These are phyloP conservation scores for Rhizoclosmatium globosum DNA, from an alignment of 192 early-diverging fungal genomes.

Conservation along the genomic window DNA sequence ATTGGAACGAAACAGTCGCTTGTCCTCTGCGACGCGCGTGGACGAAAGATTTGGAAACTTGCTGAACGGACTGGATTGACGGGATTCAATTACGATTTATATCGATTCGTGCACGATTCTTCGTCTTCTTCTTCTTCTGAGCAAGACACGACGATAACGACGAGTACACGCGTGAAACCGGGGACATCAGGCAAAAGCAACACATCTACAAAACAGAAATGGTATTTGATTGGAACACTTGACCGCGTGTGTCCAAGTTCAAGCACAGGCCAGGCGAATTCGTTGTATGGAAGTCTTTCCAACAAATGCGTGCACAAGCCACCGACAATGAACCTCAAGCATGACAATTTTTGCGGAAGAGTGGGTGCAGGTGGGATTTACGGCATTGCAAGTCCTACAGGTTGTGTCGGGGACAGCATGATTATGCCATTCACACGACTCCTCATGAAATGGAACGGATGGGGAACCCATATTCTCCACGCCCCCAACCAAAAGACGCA, in stretches of 20 bases:
- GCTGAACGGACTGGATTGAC: conserved; percentile 22
- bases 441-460: conserved; percentile 16
- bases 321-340: not conserved
- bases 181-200: not conserved
- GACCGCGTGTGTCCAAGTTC: conserved; percentile 2
- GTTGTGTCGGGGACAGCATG: conserved; percentile 18
- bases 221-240: conserved; percentile 24
- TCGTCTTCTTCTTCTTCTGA: not conserved
- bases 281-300: conserved; percentile 3
- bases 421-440: conserved; percentile 10
- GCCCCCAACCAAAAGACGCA: not conserved
- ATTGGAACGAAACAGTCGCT: conserved; percentile 16
- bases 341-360: conserved; percentile 19
- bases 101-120: not conserved
- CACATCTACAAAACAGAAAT: not conserved
- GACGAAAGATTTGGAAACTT: conserved; percentile 19
- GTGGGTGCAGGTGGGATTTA: conserved; percentile 15
- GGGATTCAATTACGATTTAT: conserved; percentile 28
- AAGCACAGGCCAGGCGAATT: conserved; percentile 17
- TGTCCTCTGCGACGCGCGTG: conserved; percentile 4
- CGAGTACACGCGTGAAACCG: not conserved
- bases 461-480: conserved; percentile 3
- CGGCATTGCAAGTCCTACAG: conserved; percentile 16
- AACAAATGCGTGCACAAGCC: conserved; percentile 7
- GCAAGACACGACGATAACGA: not conserved